Conservation (phyloP, 2,329 filamentous ascomycete species). For the Verticillium longisporum region DNA sequence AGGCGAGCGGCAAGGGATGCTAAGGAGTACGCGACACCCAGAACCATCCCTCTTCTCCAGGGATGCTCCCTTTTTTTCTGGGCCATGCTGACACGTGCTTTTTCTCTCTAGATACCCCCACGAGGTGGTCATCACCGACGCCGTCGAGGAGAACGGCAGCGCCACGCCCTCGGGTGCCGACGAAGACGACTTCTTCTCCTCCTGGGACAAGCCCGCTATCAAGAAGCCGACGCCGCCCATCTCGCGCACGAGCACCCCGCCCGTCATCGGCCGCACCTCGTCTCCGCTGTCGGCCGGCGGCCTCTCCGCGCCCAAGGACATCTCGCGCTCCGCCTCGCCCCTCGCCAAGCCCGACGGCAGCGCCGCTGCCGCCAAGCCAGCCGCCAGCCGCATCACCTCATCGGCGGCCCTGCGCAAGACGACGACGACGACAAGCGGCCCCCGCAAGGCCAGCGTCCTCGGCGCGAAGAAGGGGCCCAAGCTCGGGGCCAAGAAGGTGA, state of each 20-base stretch:
- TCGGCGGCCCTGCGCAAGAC: conserved; percentile 80
- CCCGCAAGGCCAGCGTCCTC: conserved; percentile 79
- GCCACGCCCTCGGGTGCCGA: conserved; percentile 75
- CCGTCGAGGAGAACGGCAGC: conserved; percentile 56
- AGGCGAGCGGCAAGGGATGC: conserved; percentile 76
- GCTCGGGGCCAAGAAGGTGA: conserved; percentile 89
- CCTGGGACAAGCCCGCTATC: conserved; percentile 96
- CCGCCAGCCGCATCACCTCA: conserved; percentile 66
- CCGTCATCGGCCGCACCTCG: conserved; percentile 68
- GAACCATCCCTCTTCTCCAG: neutral
- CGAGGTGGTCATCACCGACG: conserved; percentile 80
- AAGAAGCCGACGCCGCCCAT: conserved; percentile 93
- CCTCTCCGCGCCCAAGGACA: conserved; percentile 63
- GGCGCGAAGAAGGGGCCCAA: conserved; percentile 79
- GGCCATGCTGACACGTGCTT: conserved; percentile 15
- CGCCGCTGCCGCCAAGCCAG: conserved; percentile 44
- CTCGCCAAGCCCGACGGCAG: conserved; percentile 53
- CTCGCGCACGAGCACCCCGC: conserved; percentile 82
- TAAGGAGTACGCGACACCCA: conserved; percentile 55
- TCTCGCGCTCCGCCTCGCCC: conserved; percentile 75
- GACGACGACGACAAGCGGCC: conserved; percentile 48
- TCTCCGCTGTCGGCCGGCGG: conserved; percentile 86
- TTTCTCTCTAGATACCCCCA: conserved; percentile 59
- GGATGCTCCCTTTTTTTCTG: neutral
- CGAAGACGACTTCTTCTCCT: conserved; percentile 95